Evolutionary conservation across 768 basidiomycete genomes (phyloP).

Genomic region (Mycena amicta): DNA sequence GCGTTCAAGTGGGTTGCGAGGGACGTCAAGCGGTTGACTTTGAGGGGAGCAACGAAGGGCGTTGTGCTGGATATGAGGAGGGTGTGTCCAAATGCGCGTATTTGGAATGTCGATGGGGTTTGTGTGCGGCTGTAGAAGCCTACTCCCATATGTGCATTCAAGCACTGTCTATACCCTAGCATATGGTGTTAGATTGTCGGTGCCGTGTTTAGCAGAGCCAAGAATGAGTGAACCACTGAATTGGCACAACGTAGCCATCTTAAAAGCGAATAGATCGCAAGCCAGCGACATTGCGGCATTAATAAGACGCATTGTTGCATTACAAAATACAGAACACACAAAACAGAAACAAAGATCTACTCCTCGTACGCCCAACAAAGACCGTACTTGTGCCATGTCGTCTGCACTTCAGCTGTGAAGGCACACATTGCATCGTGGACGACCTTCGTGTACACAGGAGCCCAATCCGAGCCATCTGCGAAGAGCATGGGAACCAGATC

Average conservation of each 20-base stretch:
- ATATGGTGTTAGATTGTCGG: too few relatives aligned
- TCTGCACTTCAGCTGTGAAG: not conserved
- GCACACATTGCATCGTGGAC: slow-evolving; percentile 1
- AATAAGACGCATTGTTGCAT: not conserved
- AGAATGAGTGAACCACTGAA: too few relatives aligned
- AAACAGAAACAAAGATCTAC: not conserved
- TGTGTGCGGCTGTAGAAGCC: not conserved
- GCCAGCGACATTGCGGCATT: too few relatives aligned
- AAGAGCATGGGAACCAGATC: not conserved
- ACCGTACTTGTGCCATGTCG: not conserved
- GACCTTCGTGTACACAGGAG: not conserved
- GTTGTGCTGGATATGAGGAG: not conserved
- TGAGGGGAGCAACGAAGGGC: not conserved
- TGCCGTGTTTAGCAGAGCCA: too few relatives aligned
- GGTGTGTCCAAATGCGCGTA: not conserved
- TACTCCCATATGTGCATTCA: too few relatives aligned
- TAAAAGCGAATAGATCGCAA: too few relatives aligned
- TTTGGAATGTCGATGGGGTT: not conserved
- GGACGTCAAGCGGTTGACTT: not conserved
- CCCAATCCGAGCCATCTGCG: not conserved
- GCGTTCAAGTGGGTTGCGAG: not conserved
- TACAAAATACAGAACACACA: too few relatives aligned
- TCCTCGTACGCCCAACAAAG: slow-evolving; percentile 5
- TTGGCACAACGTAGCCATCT: too few relatives aligned
- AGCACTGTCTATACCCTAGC: too few relatives aligned